Conservation (phyloP, 768 basidiomycete species). For the Pleurotus giganteus region DNA sequence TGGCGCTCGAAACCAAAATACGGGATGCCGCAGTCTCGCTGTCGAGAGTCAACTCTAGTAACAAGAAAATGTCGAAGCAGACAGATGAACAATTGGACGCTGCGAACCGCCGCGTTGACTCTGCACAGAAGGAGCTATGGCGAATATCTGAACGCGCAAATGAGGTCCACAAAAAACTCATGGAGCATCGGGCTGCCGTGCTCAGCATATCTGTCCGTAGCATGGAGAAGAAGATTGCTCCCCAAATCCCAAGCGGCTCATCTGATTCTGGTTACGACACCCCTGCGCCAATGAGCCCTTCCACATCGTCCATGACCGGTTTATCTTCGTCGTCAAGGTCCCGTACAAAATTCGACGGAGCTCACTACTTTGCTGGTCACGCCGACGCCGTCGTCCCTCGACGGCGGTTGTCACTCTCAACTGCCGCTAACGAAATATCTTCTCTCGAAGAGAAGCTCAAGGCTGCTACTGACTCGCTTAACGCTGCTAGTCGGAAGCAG, state of each 20-base stretch:
- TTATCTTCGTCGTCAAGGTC: constrained; percentile 38
- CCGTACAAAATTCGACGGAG: constrained; percentile 68
- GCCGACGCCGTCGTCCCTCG: constrained; percentile 61
- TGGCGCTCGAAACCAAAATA: constrained; percentile 81
- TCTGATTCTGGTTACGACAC: constrained; percentile 49
- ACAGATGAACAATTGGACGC: constrained; percentile 69
- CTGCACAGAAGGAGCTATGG: constrained; percentile 69
- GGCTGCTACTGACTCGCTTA: constrained; percentile 55
- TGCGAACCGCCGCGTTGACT: constrained; percentile 71
- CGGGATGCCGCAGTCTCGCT: constrained; percentile 83
- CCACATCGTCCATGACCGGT: constrained; percentile 40
- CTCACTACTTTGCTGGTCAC: constrained; percentile 84
- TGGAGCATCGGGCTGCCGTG: constrained; percentile 84
- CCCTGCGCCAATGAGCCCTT: constrained; percentile 51
- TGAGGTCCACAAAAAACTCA: constrained; percentile 60
- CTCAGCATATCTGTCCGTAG: constrained; percentile 68
- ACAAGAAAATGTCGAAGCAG: constrained; percentile 61
- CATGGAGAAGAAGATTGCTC: constrained; percentile 56
- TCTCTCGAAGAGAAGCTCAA: constrained; percentile 66
- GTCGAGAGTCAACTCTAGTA: constrained; percentile 59
- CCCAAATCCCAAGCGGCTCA: constrained; percentile 20
- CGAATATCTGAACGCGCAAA: constrained; percentile 61
- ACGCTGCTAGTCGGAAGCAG: constrained; percentile 58
- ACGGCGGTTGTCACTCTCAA: constrained; percentile 38
- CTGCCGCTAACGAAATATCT: constrained; percentile 42